A percentile compares a stretch with the other conserved stretches of the same genome.
These are phyloP conservation scores for Clitopilus passeckerianus DNA, from an alignment of 768 basidiomycete species.

Conservation along the genomic window DNA sequence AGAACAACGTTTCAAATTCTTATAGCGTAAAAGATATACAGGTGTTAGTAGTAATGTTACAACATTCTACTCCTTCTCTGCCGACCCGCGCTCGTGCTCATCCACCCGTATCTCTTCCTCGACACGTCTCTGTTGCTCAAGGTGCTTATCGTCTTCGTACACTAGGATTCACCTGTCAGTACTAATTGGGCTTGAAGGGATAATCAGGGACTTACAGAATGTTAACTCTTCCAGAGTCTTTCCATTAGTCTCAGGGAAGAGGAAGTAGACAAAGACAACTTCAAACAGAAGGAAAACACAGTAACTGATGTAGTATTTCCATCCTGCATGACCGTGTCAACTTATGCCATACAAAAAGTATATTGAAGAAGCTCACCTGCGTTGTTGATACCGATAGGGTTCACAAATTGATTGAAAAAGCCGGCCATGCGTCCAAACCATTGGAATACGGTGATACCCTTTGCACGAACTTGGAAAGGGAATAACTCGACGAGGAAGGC, in stretches of 20 bases:
- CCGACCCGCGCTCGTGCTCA: conserved; percentile 3
- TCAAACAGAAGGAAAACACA: conserved; percentile 49
- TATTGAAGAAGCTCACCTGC: conserved; percentile 23
- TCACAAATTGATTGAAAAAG: conserved; percentile 66
- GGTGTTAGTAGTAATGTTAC: background rate
- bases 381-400: conserved; percentile 56
- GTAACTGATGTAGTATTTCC: conserved; percentile 58
- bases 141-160: conserved; percentile 36
- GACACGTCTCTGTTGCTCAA: conserved; percentile 36
- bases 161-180: conserved; percentile 19
- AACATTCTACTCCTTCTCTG: background rate
- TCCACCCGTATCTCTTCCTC: conserved; percentile 30
- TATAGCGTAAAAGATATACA: no score
- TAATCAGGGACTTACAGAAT: conserved; percentile 36
- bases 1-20: no score
- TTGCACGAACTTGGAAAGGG: conserved; percentile 58
- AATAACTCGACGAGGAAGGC: conserved; percentile 67
- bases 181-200: background rate
- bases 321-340: conserved; percentile 22
- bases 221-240: conserved; percentile 55
- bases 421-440: conserved; percentile 49
- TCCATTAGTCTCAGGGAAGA: conserved; percentile 57
- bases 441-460: conserved; percentile 58
- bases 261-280: conserved; percentile 51
- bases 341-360: background rate